A percentile compares a stretch with the other conserved stretches of the same genome.
Conservation (phyloP, 306 rosid genomes). For the Malus asiatica region DNA sequence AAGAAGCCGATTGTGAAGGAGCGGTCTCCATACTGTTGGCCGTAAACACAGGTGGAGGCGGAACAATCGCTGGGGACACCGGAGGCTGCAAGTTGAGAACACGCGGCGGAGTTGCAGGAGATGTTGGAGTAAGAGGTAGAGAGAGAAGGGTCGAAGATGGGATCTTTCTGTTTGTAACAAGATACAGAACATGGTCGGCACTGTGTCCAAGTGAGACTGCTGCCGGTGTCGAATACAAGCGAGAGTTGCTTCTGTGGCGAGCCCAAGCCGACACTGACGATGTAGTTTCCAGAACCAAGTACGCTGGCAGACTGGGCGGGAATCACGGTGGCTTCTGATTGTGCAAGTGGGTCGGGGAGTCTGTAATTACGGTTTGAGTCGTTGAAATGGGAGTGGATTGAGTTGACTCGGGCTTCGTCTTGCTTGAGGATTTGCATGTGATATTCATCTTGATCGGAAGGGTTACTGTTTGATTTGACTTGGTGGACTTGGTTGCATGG, state of each 20-base stretch:
- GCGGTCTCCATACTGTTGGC: constrained; percentile 36
- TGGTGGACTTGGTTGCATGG: not conserved
- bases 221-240: not conserved
- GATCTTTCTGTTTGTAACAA: not conserved
- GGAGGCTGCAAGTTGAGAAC: not conserved
- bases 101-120: not conserved
- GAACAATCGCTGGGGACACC: constrained; percentile 19
- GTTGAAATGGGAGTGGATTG: not conserved
- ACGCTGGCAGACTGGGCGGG: not conserved
- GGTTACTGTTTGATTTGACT: not conserved
- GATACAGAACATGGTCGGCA: not conserved
- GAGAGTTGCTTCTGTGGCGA: too few species aligned
- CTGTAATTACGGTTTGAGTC: too few species aligned
- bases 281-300: not conserved
- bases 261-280: too few species aligned
- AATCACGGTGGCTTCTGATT: not conserved
- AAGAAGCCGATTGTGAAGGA: constrained; percentile 54
- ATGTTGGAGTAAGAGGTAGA: not conserved
- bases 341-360: not conserved
- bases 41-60: constrained; percentile 28
- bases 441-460: not conserved
- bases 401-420: not conserved
- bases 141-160: not conserved
- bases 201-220: not conserved
- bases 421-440: not conserved